Evolutionary conservation across 805 yeast species (phyloP), one percentile per base, ranked within the genome.

Genomic region (Tetrapisispora pingtungensis): DNA sequence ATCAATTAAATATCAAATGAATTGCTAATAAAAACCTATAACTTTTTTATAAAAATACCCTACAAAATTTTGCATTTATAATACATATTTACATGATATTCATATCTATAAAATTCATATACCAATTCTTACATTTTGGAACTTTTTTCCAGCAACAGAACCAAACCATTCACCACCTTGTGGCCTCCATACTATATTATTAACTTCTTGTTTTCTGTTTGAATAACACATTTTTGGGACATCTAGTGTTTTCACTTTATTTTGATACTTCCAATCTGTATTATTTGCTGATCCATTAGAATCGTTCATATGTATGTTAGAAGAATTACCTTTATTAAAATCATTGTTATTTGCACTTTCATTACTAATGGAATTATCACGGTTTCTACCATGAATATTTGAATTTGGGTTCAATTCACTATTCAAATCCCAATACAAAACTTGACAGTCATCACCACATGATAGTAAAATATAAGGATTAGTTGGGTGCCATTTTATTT

Each of bases 401-500:
- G 13, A n/a, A 18, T 24, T 19, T 20, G 37, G 30, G 19, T 35
- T 36, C 7, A 37, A n/a, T 10, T 27, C 48, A 10, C 57, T 56
- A 46, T 63, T 68, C 43, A 81, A 62, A 57, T 84, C 88, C 81
- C 88, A 81, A 15, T 78, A 68, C 26, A 83, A 62, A 1, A 81
- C 81, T 59, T 82, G 88, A 59, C 93, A 77, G 61, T 79, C 84
- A 65, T 81, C 81, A 53, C 82, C 72, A 53, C 95, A 80, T 0
- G 80, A 73, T 14, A 79, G 53, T 17, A 90, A 61, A 26, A 73
- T 61, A 48, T 82, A 79, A 35, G 56, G 53, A 28, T 78, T 72
- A 0, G 73, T 61, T 0, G 97, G 97, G 54, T 89, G 90, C 97
- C 97, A 90, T 42, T 72, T 65, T 15, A 89, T 74, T 49, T 79